Conservation (phyloP, 176 grass and related monocot genomes). For the Rhynchospora breviuscula region DNA sequence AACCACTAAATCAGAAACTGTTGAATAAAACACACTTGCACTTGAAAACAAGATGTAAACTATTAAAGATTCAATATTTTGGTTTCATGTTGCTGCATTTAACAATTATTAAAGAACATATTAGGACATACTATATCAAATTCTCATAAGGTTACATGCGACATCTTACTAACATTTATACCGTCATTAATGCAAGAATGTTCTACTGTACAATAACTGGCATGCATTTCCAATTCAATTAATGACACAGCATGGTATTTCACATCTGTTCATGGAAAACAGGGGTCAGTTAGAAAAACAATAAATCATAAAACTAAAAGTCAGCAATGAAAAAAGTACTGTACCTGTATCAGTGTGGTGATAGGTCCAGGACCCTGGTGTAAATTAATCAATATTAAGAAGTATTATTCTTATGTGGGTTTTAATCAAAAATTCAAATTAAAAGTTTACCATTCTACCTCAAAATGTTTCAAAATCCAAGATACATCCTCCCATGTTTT, state of each 20-base stretch:
- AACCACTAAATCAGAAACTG: background rate
- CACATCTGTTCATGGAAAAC: background rate
- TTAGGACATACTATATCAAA: background rate
- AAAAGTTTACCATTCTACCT: slow-evolving; percentile 31
- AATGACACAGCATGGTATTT: background rate
- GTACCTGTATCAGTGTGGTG: slow-evolving; percentile 73
- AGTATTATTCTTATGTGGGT: background rate
- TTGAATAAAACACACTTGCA: background rate
- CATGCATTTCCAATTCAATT: background rate
- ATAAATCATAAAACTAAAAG: background rate
- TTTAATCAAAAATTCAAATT: background rate
- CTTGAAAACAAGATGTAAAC: background rate
- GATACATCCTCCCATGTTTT: slow-evolving; percentile 58
- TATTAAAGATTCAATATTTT: background rate
- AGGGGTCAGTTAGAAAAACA: background rate
- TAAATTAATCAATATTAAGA: slow-evolving; percentile 37
- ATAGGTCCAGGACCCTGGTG: slow-evolving; percentile 63
- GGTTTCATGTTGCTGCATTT: background rate
- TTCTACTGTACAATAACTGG: background rate
- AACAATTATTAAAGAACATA: no score
- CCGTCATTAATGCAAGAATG: background rate
- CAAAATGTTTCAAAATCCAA: slow-evolving; percentile 57
- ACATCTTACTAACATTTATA: background rate
- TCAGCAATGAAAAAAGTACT: background rate
- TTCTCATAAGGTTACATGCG: background rate